Conservation (phyloP, 2,329 filamentous ascomycete genomes). For the Alternaria sp. region DNA sequence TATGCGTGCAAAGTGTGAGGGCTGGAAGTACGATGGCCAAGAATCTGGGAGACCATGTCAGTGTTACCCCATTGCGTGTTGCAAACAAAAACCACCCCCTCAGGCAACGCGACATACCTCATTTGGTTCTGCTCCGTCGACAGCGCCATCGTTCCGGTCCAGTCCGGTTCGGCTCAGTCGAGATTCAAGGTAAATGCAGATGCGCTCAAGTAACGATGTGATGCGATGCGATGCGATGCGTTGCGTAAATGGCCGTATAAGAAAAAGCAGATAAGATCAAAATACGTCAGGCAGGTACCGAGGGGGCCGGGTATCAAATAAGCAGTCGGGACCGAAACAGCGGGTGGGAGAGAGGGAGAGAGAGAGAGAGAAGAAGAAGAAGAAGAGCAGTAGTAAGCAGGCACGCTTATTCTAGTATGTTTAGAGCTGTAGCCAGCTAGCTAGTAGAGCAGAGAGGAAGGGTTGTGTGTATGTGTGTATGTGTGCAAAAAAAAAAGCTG, state of each 20-base stretch:
- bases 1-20: slow-evolving; percentile 40
- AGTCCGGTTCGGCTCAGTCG: neutral
- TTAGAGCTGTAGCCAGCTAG: neutral
- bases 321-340: neutral
- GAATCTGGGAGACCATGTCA: slow-evolving; percentile 28
- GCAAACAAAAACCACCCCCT: neutral
- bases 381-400: neutral
- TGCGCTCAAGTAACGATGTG: slow-evolving; percentile 3
- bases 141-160: slow-evolving; percentile 6
- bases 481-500: neutral
- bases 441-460: neutral
- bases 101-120: slow-evolving; percentile 15
- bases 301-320: slow-evolving; percentile 9
- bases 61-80: neutral
- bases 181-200: neutral
- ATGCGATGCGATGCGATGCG: slow-evolving; percentile 1
- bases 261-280: slow-evolving; percentile 9
- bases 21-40: slow-evolving; percentile 40
- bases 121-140: slow-evolving; percentile 18
- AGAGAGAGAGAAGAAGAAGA: neutral
- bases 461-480: neutral
- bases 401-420: neutral
- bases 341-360: neutral
- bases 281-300: slow-evolving; percentile 4
- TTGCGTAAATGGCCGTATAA: neutral